phyloP scores from a whole-genome alignment of 164 flowering plant species.

The Cinnamomum chago region DNA sequence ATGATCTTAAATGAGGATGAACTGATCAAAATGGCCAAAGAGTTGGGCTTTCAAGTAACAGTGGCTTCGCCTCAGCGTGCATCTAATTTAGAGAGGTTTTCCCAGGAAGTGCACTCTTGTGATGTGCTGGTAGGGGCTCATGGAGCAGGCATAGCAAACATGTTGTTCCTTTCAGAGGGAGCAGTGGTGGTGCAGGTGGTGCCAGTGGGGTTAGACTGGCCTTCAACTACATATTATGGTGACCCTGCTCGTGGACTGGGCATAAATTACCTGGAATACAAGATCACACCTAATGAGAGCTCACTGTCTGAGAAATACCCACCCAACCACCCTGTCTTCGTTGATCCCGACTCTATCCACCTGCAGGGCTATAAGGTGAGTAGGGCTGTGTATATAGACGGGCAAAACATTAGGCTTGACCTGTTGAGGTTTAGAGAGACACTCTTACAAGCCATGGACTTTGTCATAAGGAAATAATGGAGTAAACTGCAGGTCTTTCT shows the following conservation, averaged over 20 bases:
- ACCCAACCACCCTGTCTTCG: constrained; percentile 16
- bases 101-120: constrained; percentile 16
- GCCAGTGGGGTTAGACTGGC: constrained; percentile 22
- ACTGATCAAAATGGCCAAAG: constrained; percentile 18
- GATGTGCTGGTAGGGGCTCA: constrained; percentile 30
- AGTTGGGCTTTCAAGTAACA: constrained; percentile 24
- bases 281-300: constrained; percentile 25
- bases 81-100: constrained; percentile 16
- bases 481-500: no score
- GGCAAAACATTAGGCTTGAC: constrained; percentile 11
- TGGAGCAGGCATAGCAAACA: constrained; percentile 8
- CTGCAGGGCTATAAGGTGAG: constrained; percentile 7
- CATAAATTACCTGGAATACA: constrained; percentile 26
- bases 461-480: neutral
- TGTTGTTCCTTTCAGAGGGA: constrained; percentile 6
- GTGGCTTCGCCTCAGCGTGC: constrained; percentile 15
- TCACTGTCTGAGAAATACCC: constrained; percentile 18
- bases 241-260: constrained; percentile 24
- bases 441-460: constrained; percentile 6
- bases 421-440: constrained; percentile 4
- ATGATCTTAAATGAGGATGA: constrained; percentile 25
- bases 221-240: constrained; percentile 22
- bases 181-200: constrained; percentile 16
- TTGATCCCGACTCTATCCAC: constrained; percentile 14
- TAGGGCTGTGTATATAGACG: constrained; percentile 12